Evolutionary conservation across 139 green algal genomes (phyloP).

Genomic region (Ostreobium quekettii): DNA sequence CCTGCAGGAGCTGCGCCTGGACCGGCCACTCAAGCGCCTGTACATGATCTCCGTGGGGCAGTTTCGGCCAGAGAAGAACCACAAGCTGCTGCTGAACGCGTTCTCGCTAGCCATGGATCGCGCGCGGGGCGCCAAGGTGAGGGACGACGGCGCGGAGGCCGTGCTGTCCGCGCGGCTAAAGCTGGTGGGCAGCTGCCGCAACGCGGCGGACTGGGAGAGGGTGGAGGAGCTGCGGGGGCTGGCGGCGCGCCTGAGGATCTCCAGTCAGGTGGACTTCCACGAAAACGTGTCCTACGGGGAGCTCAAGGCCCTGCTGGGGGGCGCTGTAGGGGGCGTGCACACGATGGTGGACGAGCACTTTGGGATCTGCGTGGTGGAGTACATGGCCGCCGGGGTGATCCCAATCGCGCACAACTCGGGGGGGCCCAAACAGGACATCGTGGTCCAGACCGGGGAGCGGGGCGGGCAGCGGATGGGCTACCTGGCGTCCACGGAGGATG

Average conservation of each 20-base stretch:
- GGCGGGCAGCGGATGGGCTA: constrained; percentile 38
- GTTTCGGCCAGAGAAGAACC: constrained; percentile 94
- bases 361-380: constrained; percentile 96
- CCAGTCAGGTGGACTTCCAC: constrained; percentile 36
- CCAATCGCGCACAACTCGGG: constrained; percentile 84
- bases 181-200: constrained; percentile 63
- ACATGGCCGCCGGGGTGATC: constrained; percentile 89
- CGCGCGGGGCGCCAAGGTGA: background rate
- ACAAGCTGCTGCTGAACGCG: constrained; percentile 55
- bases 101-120: constrained; percentile 29
- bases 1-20: constrained; percentile 67
- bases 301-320: constrained; percentile 62
- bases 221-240: constrained; percentile 43
- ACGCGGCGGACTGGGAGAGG: constrained; percentile 45
- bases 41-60: constrained; percentile 83
- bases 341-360: constrained; percentile 98
- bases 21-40: constrained; percentile 62
- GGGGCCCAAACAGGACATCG: constrained; percentile 32
- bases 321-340: constrained; percentile 83
- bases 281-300: constrained; percentile 66
- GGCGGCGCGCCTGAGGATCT: constrained; percentile 28
- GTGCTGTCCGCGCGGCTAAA: constrained; percentile 54
- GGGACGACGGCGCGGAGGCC: constrained; percentile 23
- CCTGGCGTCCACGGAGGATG: constrained; percentile 47
- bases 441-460: background rate